Conservation (phyloP, 306 rosid species). For the Dalbergia oliveri region DNA sequence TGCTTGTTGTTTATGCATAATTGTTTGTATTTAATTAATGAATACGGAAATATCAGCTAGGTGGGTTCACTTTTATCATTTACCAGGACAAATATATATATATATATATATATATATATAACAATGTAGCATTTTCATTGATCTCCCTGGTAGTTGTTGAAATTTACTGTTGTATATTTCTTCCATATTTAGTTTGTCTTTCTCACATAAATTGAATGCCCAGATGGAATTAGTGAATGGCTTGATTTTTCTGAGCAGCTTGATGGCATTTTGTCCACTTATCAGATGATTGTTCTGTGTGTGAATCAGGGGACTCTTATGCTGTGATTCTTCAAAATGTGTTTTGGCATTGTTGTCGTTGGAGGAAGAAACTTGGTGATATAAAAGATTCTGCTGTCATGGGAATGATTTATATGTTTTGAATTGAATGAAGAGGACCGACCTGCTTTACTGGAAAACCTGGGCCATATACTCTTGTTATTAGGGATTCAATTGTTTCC, state of each 20-base stretch:
- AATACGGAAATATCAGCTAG: conserved; percentile 18
- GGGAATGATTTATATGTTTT: conserved; percentile 9
- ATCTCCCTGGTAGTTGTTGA: conserved; percentile 20
- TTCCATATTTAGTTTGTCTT: conserved; percentile 27
- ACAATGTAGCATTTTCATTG: background rate
- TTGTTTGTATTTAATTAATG: conserved; percentile 34
- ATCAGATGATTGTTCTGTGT: conserved; percentile 1
- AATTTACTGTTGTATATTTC: conserved; percentile 29
- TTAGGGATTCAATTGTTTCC: background rate
- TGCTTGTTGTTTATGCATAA: conserved; percentile 11
- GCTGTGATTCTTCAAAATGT: conserved; percentile 15
- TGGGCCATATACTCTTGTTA: conserved; percentile 18
- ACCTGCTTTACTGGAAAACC: conserved; percentile 27
- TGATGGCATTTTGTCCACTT: conserved; percentile 31
- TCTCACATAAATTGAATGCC: conserved; percentile 35
- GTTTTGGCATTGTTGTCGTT: conserved; percentile 10
- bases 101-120: background rate
- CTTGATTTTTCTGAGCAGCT: conserved; percentile 28
- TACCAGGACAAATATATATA: background rate
- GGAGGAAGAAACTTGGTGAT: conserved; percentile 20
- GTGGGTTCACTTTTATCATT: conserved; percentile 30
- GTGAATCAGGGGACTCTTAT: conserved; percentile 20
- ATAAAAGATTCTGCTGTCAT: conserved; percentile 8
- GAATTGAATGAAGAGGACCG: conserved; percentile 21
- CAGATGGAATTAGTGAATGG: conserved; percentile 31